These are phyloP conservation scores for Blastobotrys chiropterorum DNA, from an alignment of 805 yeast species.

Conservation along the genomic window DNA sequence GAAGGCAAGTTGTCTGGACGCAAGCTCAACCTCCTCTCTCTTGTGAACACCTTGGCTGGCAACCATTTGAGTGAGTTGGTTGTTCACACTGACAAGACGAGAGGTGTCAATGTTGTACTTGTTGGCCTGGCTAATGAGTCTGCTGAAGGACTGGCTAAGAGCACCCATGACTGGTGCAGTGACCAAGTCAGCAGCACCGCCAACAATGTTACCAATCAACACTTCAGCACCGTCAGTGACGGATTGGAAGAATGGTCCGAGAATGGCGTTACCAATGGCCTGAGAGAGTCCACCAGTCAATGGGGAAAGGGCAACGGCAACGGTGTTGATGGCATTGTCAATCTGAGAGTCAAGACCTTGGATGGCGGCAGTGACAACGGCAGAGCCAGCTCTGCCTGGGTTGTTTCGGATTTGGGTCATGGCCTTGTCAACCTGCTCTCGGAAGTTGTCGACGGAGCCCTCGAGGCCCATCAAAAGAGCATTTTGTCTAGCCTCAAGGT, in stretches of 20 bases:
- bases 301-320: slow-evolving; percentile 17
- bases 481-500: neutral
- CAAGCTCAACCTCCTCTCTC: neutral
- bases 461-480: slow-evolving; percentile 1
- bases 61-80: neutral
- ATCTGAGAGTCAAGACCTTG: slow-evolving; percentile 29
- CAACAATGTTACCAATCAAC: slow-evolving; percentile 18
- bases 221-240: slow-evolving; percentile 28
- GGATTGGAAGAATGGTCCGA: slow-evolving; percentile 28
- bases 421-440: slow-evolving; percentile 1
- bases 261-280: slow-evolving; percentile 20
- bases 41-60: neutral
- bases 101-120: slow-evolving; percentile 9
- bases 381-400: slow-evolving; percentile 11
- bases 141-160: slow-evolving; percentile 3
- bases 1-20: neutral
- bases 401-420: slow-evolving; percentile 2
- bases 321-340: slow-evolving; percentile 24
- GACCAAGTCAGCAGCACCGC: slow-evolving; percentile 19
- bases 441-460: slow-evolving; percentile 1
- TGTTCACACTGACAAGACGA: slow-evolving; percentile 4
- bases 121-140: slow-evolving; percentile 7
- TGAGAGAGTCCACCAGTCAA: slow-evolving; percentile 22
- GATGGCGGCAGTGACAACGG: slow-evolving; percentile 15
- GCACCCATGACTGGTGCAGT: slow-evolving; percentile 5